A percentile compares a stretch with the other conserved stretches of the same genome.
phyloP scores from a whole-genome alignment of 345 rosid genomes.

The Theobroma cacao region DNA sequence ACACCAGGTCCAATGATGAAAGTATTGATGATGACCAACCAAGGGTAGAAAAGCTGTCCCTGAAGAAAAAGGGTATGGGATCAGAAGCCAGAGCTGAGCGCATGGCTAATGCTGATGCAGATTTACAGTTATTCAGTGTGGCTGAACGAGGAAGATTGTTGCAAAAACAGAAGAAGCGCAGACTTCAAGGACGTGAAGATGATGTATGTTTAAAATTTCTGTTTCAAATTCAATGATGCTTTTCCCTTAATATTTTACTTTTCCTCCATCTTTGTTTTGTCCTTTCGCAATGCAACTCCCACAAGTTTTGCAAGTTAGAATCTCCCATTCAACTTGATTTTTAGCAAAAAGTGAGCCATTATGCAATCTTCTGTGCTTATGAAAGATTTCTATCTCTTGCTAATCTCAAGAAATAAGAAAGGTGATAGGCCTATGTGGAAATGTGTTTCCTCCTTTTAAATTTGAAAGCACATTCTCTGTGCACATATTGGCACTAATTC shows the following conservation, averaged over 20 bases:
- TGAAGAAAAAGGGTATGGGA: constrained; percentile 88
- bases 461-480: not conserved
- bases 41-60: constrained; percentile 70
- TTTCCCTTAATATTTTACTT: constrained; percentile 1
- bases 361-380: not conserved
- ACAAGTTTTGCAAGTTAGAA: not conserved
- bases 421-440: not conserved
- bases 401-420: not conserved
- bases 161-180: constrained; percentile 85
- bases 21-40: constrained; percentile 65
- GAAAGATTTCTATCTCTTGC: not conserved
- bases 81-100: constrained; percentile 88
- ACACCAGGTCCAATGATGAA: constrained; percentile 41
- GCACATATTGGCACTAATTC: not conserved
- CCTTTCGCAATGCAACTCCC: not conserved
- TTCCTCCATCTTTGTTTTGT: constrained; percentile 1
- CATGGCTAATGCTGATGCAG: constrained; percentile 70
- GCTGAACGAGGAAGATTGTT: constrained; percentile 81
- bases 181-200: constrained; percentile 90
- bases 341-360: not conserved
- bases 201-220: constrained; percentile 50
- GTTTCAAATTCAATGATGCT: constrained; percentile 11
- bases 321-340: not conserved
- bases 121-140: constrained; percentile 67
- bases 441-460: not conserved